Evolutionary conservation across 2,329 filamentous ascomycete genomes (phyloP).

Genomic region (Ophiobolus disseminans): DNA sequence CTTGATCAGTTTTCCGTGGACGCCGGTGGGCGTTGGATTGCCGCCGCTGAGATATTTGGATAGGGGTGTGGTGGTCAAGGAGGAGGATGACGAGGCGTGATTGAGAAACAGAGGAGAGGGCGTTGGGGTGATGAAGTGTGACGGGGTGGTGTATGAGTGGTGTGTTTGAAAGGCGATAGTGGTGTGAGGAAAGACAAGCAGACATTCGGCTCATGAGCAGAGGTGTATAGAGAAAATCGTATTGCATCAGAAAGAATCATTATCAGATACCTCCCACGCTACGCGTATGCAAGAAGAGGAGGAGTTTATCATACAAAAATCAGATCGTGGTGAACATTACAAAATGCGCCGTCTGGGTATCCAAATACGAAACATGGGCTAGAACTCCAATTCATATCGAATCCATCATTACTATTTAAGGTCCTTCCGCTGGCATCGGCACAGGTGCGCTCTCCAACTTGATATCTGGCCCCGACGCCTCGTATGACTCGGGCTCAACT

Average conservation of each 20-base stretch:
- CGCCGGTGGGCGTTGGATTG: background rate
- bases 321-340: too few relatives aligned
- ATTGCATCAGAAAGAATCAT: too few relatives aligned
- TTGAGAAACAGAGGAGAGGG: too few relatives aligned
- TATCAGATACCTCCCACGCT: too few relatives aligned
- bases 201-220: too few relatives aligned
- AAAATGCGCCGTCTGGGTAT: conserved; percentile 1
- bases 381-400: background rate
- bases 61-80: background rate
- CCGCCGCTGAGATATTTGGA: background rate
- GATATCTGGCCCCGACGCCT: conserved; percentile 31
- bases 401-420: conserved; percentile 8
- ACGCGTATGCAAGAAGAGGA: too few relatives aligned
- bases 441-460: conserved; percentile 34
- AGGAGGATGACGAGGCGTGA: background rate
- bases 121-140: background rate
- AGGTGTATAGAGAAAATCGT: too few relatives aligned
- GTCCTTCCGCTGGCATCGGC: conserved; percentile 17
- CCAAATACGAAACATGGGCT: conserved; percentile 4
- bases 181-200: background rate
- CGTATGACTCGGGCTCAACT: conserved; percentile 34
- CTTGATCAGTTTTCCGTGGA: background rate
- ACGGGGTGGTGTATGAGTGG: background rate
- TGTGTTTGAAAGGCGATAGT: background rate
- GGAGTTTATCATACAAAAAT: background rate